Evolutionary conservation across 768 basidiomycete species (phyloP), one percentile per base, ranked within the genome.

Genomic region (Phaffia australis): DNA sequence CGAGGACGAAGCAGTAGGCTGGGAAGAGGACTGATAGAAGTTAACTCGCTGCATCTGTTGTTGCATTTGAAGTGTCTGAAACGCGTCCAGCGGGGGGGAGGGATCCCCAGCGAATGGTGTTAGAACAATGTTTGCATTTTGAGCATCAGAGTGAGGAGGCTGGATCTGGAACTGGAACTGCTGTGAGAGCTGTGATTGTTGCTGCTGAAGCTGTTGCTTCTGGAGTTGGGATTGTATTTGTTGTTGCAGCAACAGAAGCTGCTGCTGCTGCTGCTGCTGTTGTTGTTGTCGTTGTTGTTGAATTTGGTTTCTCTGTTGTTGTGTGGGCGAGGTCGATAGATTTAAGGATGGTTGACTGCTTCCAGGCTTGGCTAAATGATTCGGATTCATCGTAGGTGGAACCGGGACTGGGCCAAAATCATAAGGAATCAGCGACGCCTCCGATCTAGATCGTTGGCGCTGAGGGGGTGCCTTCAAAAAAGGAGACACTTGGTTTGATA

Each of bases 381-480:
- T 60, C 6, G 65, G 65, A 18, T 66, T 47, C 65, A 66, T 66
- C 25, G 65, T 66, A 25, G 65, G 65, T 21, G 59, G 49, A 49
- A 60, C 51, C 3, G 50, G 48, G 2, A 42, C 14, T 9, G 59
- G 58, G 3, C 65, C 65, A 29, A 66, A 66, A 32, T 66, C 65
- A 52, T 66, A 66, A 16, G 65, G 65, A 29, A 66, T 52, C 9
- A 56, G 32, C 6, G 65, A 66, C 1, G 59, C 60, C n/a, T 66
- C 65, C 6, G 65, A 66, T 3, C 60, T 50, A 3, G 65, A 66
- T 6, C 65, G 58, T n/a, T 66, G 65, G 46, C 65, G 65, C 23
- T 50, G 23, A 18, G 65, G 65, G 19, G 65, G 65, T 25, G 49
- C 50, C 30, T 61, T 60, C 5, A 60, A 58, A 7, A 60, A 60